Evolutionary conservation across 768 basidiomycete genomes (phyloP), one percentile per base, ranked within the genome.

Genomic region (Trametes gibbosa): DNA sequence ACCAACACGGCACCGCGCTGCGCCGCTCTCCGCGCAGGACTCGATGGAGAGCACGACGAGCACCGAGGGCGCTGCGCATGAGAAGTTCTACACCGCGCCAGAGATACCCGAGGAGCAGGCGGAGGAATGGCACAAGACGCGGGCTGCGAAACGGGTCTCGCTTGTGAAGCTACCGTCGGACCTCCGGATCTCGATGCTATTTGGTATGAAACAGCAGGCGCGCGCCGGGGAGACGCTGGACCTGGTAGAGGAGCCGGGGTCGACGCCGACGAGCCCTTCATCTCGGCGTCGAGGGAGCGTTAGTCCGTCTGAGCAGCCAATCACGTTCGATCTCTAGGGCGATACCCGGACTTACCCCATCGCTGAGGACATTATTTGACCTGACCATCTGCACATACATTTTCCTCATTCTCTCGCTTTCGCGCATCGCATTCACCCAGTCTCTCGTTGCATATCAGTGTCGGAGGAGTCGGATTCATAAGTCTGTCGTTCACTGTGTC

Each of bases 81-180:
- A 84, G 64, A 78, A 73, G 50, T 77, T 77, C 64, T 76, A 74
- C 62, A 77, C 76, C 23, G 76, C 75, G 29, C 71, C 70, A 17
- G 84, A 86, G 66, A 74, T 68, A 21, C 69, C 70, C 25, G 79
- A 81, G 45, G 90, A 92, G 70, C 79, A 87, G 71, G 91, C 92
- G n/a, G 92, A 93, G 70, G 87, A 88, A 51, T 95, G 92, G 92
- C 78, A 90, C 72, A 85, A 85, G 70, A 95, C 92, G 1, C 85
- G 87, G 48, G 88, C 86, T 35, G 91, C 90, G 14, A 89, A 91
- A 65, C 86, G 92, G 9, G 92, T 94, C 9, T 94, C 91, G 10
- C 76, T 94, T 42, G 88, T 92, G 43, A 81, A 82, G 58, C 71
- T 92, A 24, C 90, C 91, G 23, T 83, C 88, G 10, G 75, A 78